Conservation (phyloP, 2,329 filamentous ascomycete genomes). For the Pseudogymnoascus sp. region DNA sequence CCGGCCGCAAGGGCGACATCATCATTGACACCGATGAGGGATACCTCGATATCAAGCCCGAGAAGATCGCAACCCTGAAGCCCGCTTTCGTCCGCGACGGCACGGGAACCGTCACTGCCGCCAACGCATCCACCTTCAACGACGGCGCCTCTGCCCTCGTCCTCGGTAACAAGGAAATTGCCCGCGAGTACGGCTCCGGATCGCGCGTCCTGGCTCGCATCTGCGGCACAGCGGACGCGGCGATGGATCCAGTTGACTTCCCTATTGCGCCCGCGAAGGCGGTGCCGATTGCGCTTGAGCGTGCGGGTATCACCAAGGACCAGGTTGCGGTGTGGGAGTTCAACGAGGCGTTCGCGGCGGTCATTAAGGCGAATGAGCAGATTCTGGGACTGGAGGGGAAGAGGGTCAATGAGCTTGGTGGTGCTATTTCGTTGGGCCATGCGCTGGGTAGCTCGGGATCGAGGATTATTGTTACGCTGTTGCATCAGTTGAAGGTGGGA, state of each 20-base stretch:
- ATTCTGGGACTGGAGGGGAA: conserved; percentile 74
- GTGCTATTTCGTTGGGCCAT: conserved; percentile 86
- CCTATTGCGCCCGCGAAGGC: conserved; percentile 87
- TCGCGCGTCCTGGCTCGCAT: conserved; percentile 84
- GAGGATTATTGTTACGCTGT: conserved; percentile 77
- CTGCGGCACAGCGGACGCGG: conserved; percentile 79
- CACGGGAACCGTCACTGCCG: conserved; percentile 84
- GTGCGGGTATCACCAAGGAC: conserved; percentile 83
- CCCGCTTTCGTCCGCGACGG: conserved; percentile 84
- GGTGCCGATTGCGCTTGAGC: conserved; percentile 78
- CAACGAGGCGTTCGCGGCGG: conserved; percentile 94
- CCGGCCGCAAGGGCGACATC: conserved; percentile 73
- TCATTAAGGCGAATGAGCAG: conserved; percentile 92
- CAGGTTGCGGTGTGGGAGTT: conserved; percentile 96
- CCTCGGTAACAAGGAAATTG: conserved; percentile 71
- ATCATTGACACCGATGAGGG: conserved; percentile 80
- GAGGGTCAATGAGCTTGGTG: conserved; percentile 79
- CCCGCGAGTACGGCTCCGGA: conserved; percentile 66
- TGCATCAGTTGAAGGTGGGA: conserved; percentile 82
- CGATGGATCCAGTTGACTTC: conserved; percentile 87
- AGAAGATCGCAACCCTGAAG: conserved; percentile 80
- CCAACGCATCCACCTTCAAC: conserved; percentile 89
- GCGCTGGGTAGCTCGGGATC: conserved; percentile 90
- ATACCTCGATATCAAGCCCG: conserved; percentile 76
- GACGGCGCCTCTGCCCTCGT: conserved; percentile 90